Evolutionary conservation across 2,329 filamentous ascomycete species (phyloP), one percentile per base, ranked within the genome.

Genomic region (Verticillium dahliae): DNA sequence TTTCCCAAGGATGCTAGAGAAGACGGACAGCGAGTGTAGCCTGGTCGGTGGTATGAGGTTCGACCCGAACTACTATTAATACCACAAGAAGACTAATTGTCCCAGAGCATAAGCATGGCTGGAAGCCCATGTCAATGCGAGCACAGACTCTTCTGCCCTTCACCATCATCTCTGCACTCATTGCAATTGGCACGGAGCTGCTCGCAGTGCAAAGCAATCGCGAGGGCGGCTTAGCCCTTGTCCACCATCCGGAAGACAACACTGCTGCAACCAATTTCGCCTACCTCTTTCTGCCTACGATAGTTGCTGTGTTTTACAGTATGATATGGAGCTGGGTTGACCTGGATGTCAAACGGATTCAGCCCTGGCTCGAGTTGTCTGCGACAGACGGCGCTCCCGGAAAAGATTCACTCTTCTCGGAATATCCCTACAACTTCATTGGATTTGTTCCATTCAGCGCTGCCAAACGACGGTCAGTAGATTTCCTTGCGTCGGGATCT

Each of bases 251-350:
- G 0, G 60, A 75, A 0, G 71, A 71, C 0, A 68, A 86, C 0
- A 75, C 83, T 0, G 2, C 71, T 0, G 63, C 65, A 1, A 70
- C 69, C 0, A 74, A 65, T 0, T 76, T 83, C 4, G 60, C 70
- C 0, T 85, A 83, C n/a, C 66, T 80, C 0, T 86, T 85, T 56
- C 65, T 80, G 0, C 85, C 85, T 0, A 87, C 80, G 0, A 73
- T 86, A 0, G 58, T 86, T 0, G 79, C 84, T 0, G 79, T 87
- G 0, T 6, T 82, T 0, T 87, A 85, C 63, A 82, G 83, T 45
- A 74, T 87, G 1, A 56, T 81, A 0, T 88, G 85, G 84, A 78
- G 75, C 2, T 86, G 84, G 83, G 76, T 87, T 0, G 85, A 88
- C 58, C 68, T 88, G 0, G 83, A 89, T 39, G 73, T 78, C 0